These are phyloP conservation scores for Clavariopsis aquatica DNA, from an alignment of 495 filamentous ascomycete species.

Conservation along the genomic window DNA sequence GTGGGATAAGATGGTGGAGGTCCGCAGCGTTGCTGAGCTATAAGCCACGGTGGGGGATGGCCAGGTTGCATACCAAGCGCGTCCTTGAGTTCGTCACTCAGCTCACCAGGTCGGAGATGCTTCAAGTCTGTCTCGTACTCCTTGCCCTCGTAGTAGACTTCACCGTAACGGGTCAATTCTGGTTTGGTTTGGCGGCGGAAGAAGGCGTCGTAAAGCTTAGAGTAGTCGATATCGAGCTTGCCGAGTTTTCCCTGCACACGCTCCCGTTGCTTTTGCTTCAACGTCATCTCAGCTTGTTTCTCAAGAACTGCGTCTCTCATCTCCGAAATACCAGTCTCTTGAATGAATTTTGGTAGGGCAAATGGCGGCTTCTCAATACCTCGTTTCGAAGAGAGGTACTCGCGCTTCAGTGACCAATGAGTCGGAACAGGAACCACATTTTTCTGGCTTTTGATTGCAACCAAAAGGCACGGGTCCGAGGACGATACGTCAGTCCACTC, in stretches of 20 bases:
- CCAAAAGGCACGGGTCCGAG: slow-evolving; percentile 81
- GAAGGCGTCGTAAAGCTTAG: slow-evolving; percentile 96
- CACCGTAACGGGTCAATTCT: slow-evolving; percentile 87
- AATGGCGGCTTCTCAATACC: slow-evolving; percentile 95
- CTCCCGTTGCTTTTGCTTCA: slow-evolving; percentile 95
- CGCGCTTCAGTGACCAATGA: slow-evolving; percentile 94
- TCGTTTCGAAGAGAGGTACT: slow-evolving; percentile 93
- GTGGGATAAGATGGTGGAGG: slow-evolving; percentile 91
- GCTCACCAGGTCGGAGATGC: slow-evolving; percentile 84
- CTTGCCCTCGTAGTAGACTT: slow-evolving; percentile 98
- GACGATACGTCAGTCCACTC: slow-evolving; percentile 98
- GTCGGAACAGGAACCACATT: slow-evolving; percentile 93
- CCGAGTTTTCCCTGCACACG: slow-evolving; percentile 96
- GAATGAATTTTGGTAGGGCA: slow-evolving; percentile 91
- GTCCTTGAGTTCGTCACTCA: slow-evolving; percentile 87
- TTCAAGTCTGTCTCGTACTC: slow-evolving; percentile 94
- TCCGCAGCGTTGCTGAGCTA: slow-evolving; percentile 92
- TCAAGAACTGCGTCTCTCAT: slow-evolving; percentile 97
- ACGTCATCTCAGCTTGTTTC: slow-evolving; percentile 83
- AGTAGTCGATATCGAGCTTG: slow-evolving; percentile 95
- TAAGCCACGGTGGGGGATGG: slow-evolving; percentile 93
- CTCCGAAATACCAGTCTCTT: slow-evolving; percentile 94
- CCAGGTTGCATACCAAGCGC: slow-evolving; percentile 92
- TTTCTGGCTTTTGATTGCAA: slow-evolving; percentile 90
- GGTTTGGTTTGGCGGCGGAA: slow-evolving; percentile 97